These are phyloP conservation scores for Saccharomycopsis sp. DNA, from an alignment of 805 yeast genomes.

Conservation along the genomic window DNA sequence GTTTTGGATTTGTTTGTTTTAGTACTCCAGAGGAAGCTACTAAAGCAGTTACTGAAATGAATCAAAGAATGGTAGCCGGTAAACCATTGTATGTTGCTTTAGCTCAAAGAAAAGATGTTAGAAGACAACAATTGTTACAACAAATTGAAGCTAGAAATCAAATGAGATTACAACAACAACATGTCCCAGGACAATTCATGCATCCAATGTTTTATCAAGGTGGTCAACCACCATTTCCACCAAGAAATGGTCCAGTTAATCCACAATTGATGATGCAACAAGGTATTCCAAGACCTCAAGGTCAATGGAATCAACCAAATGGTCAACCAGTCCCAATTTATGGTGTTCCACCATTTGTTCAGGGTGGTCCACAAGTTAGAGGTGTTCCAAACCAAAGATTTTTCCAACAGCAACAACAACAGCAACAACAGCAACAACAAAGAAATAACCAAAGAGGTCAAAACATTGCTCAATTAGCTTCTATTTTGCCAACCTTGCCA, in stretches of 20 bases:
- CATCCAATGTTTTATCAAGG: conserved; percentile 84
- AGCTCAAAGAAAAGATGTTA: conserved; percentile 97
- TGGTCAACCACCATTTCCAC: conserved; percentile 72
- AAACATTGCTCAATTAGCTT: conserved; percentile 44
- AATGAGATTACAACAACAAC: conserved; percentile 96
- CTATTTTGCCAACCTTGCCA: conserved; percentile 56
- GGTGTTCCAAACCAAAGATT: conserved; percentile 35
- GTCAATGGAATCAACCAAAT: conserved; percentile 61
- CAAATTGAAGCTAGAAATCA: conserved; percentile 98
- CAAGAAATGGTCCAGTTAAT: conserved; percentile 71
- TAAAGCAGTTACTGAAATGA: conserved; percentile 96
- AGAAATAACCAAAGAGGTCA: conserved; percentile 26
- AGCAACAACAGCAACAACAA: conserved; percentile 26
- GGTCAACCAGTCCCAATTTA: conserved; percentile 82
- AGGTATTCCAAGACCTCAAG: conserved; percentile 56
- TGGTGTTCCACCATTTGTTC: conserved; percentile 77
- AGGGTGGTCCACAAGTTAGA: conserved; percentile 53
- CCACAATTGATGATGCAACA: conserved; percentile 69
- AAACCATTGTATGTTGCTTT: conserved; percentile 98
- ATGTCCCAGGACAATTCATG: conserved; percentile 81
- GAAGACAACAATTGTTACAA: conserved; percentile 95
- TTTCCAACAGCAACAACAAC: conserved; percentile 35
- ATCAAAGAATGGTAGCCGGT: conserved; percentile 89
- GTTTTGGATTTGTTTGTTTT: conserved; percentile 98
- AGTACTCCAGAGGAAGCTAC: conserved; percentile 98